Evolutionary conservation across 331 rosid genomes (phyloP).

Genomic region (Quercus phellos): DNA sequence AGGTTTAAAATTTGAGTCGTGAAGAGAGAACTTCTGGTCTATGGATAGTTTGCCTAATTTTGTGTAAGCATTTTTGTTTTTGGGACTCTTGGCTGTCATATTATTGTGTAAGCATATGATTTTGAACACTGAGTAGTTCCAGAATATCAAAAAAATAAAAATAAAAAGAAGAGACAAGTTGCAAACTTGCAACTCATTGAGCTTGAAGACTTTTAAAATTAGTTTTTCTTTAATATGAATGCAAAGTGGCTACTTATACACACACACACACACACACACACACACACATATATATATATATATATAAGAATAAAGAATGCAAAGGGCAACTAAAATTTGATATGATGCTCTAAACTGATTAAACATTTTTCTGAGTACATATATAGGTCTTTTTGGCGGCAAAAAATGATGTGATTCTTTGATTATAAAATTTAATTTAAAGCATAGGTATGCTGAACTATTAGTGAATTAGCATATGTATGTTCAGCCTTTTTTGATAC

Average conservation of each 20-base stretch:
- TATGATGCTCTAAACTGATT: background rate
- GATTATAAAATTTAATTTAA: background rate
- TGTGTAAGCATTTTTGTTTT: background rate
- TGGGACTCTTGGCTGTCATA: background rate
- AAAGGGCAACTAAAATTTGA: background rate
- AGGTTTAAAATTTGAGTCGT: background rate
- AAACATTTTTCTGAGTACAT: background rate
- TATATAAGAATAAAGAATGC: too few relatives aligned
- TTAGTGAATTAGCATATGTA: background rate
- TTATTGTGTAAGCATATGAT: background rate
- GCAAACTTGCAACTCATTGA: background rate
- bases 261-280: too few relatives aligned
- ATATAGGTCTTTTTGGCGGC: background rate
- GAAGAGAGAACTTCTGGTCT: background rate
- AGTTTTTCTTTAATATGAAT: background rate
- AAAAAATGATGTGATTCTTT: background rate
- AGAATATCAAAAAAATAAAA: background rate
- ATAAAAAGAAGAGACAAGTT: background rate
- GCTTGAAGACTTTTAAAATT: background rate
- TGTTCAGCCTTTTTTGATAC: background rate
- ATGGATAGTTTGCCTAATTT: background rate
- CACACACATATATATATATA: too few relatives aligned
- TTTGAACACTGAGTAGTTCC: background rate
- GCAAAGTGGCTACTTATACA: background rate
- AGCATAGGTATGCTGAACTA: background rate